A percentile compares a stretch with the other conserved stretches of the same genome.
These are phyloP conservation scores for Tilletia caries DNA, from an alignment of 1,284 basidiomycete genomes.

Conservation along the genomic window DNA sequence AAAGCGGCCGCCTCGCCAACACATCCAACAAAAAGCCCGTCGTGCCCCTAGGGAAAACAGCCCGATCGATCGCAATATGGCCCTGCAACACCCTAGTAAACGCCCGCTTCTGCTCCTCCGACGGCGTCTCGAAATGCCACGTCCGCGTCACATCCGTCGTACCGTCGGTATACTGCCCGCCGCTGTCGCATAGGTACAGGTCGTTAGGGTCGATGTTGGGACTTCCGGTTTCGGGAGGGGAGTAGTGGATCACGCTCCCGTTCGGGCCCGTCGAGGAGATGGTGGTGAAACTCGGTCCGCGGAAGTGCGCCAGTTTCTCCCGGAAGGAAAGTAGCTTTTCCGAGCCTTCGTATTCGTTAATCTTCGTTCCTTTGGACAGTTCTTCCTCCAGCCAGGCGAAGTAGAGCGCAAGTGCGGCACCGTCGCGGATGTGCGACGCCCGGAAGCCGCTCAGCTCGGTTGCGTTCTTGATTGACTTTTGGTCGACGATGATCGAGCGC, in stretches of 20 bases:
- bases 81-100: conserved; percentile 94
- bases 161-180: conserved; percentile 82
- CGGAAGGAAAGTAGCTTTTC: conserved; percentile 74
- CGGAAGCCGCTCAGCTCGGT: conserved; percentile 86
- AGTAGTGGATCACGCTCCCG: conserved; percentile 91
- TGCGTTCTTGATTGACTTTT: conserved; percentile 86
- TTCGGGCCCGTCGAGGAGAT: conserved; percentile 86
- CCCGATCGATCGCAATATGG: conserved; percentile 83
- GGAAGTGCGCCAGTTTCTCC: conserved; percentile 73
- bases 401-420: conserved; percentile 71
- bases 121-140: conserved; percentile 85
- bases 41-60: conserved; percentile 81
- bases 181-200: conserved; percentile 90
- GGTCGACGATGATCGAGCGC: conserved; percentile 65
- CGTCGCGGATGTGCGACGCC: conserved; percentile 82
- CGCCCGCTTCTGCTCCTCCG: conserved; percentile 74
- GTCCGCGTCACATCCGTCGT: conserved; percentile 86
- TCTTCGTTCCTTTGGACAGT: conserved; percentile 63
- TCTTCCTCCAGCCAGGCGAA: conserved; percentile 92
- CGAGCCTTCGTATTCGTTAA: conserved; percentile 79
- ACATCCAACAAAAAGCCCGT: conserved; percentile 76
- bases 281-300: conserved; percentile 83
- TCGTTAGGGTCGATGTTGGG: conserved; percentile 62
- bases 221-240: conserved; percentile 71
- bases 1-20: conserved; percentile 76